Conservation (phyloP, 331 rosid genomes). For the Saraca asoca region DNA sequence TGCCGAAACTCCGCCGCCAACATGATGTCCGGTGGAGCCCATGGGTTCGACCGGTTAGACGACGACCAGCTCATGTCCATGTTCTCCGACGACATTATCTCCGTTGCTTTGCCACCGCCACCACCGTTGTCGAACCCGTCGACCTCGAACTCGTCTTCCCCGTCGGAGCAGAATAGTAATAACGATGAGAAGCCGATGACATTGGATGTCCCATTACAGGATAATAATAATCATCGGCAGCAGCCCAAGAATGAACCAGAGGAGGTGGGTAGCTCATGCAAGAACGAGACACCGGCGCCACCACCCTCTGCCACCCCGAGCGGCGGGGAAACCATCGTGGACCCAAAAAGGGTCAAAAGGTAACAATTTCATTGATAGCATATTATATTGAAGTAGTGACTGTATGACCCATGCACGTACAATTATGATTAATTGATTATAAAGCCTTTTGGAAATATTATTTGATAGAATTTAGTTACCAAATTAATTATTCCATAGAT, state of each 20-base stretch:
- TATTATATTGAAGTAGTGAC: no score
- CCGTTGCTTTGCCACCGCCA: constrained; percentile 25
- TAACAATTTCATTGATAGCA: constrained; percentile 30
- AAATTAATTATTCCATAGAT: no score
- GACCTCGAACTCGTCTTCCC: constrained; percentile 57
- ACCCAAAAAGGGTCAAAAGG: constrained; percentile 98
- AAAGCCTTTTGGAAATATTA: no score
- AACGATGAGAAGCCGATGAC: constrained; percentile 58
- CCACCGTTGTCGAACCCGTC: constrained; percentile 2
- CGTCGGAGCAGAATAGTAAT: constrained; percentile 81
- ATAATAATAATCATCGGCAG: constrained; percentile 21
- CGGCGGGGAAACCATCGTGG: constrained; percentile 49
- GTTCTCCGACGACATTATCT: constrained; percentile 69
- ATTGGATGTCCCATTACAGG: constrained; percentile 28
- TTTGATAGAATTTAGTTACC: constrained; percentile 8
- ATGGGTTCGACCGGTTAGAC: constrained; percentile 66
- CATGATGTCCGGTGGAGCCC: constrained; percentile 8
- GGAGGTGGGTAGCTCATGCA: constrained; percentile 65
- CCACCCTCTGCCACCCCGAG: constrained; percentile 37
- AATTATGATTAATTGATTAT: background rate
- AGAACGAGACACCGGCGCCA: constrained; percentile 39
- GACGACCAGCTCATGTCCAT: constrained; percentile 85
- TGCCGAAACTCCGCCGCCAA: constrained; percentile 41
- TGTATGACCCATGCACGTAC: constrained; percentile 37
- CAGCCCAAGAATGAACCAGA: constrained; percentile 61